These are phyloP conservation scores for Chenopodium album DNA, from an alignment of 148 eudicot genomes.

Conservation along the genomic window DNA sequence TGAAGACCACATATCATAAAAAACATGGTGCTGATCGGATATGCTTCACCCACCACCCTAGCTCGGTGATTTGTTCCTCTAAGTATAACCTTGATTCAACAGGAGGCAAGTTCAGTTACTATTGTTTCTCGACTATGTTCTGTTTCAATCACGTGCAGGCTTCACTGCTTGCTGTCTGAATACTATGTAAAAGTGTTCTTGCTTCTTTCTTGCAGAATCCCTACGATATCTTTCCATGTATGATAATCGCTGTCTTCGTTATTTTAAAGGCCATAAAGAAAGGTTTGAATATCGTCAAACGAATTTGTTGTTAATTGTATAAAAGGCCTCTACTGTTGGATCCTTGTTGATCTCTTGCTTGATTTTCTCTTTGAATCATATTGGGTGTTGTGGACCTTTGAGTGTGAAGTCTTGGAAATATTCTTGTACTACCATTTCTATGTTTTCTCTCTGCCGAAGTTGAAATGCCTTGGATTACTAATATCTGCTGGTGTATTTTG, in stretches of 20 bases:
- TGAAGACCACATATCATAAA: conserved; percentile 94
- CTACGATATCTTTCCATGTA: conserved; percentile 94
- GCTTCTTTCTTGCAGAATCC: conserved; percentile 52
- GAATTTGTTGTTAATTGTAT: not conserved
- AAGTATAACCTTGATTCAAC: conserved; percentile 65
- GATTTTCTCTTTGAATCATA: not conserved
- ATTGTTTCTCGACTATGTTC: not conserved
- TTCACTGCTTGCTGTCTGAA: not conserved
- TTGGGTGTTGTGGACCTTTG: not conserved
- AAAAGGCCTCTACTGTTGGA: not conserved
- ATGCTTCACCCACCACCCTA: conserved; percentile 97
- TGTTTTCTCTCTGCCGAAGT: not conserved
- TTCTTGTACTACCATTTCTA: not conserved
- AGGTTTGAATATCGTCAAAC: conserved; percentile 49
- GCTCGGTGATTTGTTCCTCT: conserved; percentile 84
- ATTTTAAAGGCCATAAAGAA: conserved; percentile 92
- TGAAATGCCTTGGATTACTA: conserved; percentile 11
- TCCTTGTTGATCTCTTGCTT: not conserved
- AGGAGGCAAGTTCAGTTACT: conserved; percentile 52
- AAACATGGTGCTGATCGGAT: conserved; percentile 94
- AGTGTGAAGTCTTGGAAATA: not conserved
- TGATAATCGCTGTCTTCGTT: conserved; percentile 92
- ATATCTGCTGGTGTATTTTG: conserved; percentile 23
- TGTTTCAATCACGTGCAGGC: not conserved
- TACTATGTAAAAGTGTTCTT: conserved; percentile 1